Percentiles rank a stretch among this genome's conserved stretches.
Evolutionary conservation across 2,329 filamentous ascomycete species (phyloP).

Genomic region (Penicillium sp.): DNA sequence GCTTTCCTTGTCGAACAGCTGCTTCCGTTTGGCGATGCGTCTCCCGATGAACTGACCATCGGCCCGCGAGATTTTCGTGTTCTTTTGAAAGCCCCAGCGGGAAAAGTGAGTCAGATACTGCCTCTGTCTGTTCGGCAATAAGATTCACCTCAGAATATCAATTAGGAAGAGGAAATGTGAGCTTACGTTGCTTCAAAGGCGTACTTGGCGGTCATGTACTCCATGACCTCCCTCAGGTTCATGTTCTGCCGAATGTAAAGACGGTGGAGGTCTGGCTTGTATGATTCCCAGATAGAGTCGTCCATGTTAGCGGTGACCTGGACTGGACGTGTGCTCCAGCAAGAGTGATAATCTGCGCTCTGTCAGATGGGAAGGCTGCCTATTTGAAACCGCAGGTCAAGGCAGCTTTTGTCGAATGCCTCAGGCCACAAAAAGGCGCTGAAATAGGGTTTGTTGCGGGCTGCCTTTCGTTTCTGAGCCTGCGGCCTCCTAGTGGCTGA

Average conservation of each 20-base stretch:
- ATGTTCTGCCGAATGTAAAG: conserved; percentile 23
- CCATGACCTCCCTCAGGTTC: conserved; percentile 16
- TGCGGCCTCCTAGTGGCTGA: not conserved
- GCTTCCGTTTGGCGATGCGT: conserved; percentile 23
- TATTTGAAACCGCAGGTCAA: not conserved
- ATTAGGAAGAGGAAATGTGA: too few relatives aligned
- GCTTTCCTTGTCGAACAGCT: conserved; percentile 22
- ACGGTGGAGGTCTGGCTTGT: conserved; percentile 24
- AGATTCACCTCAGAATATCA: not conserved
- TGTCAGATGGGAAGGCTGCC: not conserved
- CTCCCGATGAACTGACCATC: conserved; percentile 18
- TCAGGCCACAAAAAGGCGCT: too few relatives aligned
- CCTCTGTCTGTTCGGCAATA: not conserved
- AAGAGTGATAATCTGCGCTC: not conserved
- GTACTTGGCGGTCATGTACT: conserved; percentile 22
- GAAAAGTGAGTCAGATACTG: conserved; percentile 8
- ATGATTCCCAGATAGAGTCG: conserved; percentile 18
- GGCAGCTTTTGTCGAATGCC: not conserved
- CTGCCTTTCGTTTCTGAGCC: not conserved
- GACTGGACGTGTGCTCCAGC: not conserved
- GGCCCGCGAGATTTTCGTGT: not conserved
- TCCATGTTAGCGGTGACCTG: conserved; percentile 8
- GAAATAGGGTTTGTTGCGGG: not conserved
- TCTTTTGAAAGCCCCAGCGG: conserved; percentile 9
- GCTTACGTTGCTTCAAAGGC: conserved; percentile 20